These are phyloP conservation scores for Eimeria sp. DNA, from an alignment of 169 alveolate species.

Conservation along the genomic window DNA sequence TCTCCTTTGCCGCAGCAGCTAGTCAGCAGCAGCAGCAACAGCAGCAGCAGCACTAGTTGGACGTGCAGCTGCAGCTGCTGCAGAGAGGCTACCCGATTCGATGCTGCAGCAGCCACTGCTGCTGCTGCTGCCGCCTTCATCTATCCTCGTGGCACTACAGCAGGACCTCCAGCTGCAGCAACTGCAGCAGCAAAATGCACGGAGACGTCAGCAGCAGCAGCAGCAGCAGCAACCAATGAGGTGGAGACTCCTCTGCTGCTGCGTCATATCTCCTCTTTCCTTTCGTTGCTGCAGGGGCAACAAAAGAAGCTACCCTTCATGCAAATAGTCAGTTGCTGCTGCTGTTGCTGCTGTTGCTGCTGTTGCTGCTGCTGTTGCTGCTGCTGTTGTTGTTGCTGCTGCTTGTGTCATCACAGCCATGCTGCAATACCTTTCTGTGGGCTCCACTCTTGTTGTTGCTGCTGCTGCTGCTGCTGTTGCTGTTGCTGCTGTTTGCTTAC, in stretches of 20 bases:
- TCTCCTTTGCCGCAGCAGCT: not conserved
- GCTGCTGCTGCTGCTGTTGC: not conserved
- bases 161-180: not conserved
- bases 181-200: not conserved
- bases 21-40: too few relatives aligned
- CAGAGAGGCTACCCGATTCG: not conserved
- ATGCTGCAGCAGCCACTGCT: not conserved
- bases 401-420: not conserved
- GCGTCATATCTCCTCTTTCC: slow-evolving; percentile 29
- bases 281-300: slow-evolving; percentile 42
- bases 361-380: too few relatives aligned
- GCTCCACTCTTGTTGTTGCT: not conserved
- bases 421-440: not conserved
- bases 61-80: slow-evolving; percentile 4
- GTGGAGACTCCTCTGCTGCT: not conserved
- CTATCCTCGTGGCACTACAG: not conserved
- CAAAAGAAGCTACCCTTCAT: slow-evolving; percentile 19
- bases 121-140: slow-evolving; percentile 41
- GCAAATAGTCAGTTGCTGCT: slow-evolving; percentile 38
- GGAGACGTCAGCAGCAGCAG: not conserved
- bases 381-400: not conserved
- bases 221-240: not conserved
- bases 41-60: not conserved
- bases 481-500: not conserved
- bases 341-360: not conserved